Percentiles rank a stretch among this genome's conserved stretches.
Conservation (phyloP, 371 early-diverging fungal species). For the Actinomucor elegans region DNA sequence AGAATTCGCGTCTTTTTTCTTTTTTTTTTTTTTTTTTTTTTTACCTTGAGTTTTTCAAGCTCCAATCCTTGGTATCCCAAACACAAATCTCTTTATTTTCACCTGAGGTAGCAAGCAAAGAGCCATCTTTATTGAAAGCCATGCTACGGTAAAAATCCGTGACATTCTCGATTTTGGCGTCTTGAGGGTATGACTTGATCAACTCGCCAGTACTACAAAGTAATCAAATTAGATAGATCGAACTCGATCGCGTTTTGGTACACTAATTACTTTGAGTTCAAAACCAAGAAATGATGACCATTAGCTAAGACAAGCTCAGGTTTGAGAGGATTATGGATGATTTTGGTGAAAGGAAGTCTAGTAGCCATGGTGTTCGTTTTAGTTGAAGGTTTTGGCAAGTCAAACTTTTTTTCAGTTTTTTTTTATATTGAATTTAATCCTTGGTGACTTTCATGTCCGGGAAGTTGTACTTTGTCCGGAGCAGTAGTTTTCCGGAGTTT, state of each 20-base stretch:
- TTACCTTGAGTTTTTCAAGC: conserved; percentile 50
- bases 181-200: conserved; percentile 32
- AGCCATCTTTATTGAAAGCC: conserved; percentile 61
- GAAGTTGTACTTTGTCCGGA: background rate
- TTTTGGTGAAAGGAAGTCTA: conserved; percentile 55
- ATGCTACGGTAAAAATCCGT: conserved; percentile 54
- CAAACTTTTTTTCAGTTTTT: background rate
- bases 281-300: conserved; percentile 57
- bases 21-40: conserved; percentile 43
- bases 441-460: conserved; percentile 13
- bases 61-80: conserved; percentile 70
- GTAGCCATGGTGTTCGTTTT: conserved; percentile 19
- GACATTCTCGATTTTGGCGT: conserved; percentile 29
- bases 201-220: conserved; percentile 41
- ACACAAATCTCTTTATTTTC: conserved; percentile 71
- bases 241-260: background rate
- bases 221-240: conserved; percentile 1
- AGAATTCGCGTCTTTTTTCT: background rate
- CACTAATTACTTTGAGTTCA: conserved; percentile 53
- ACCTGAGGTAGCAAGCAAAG: conserved; percentile 64
- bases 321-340: conserved; percentile 51
- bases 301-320: conserved; percentile 58
- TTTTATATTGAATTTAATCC: background rate
- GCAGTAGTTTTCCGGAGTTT: background rate
- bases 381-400: background rate